A percentile compares a stretch with the other conserved stretches of the same genome.
Conservation (phyloP, 495 filamentous ascomycete species). For the Neurospora sp. region DNA sequence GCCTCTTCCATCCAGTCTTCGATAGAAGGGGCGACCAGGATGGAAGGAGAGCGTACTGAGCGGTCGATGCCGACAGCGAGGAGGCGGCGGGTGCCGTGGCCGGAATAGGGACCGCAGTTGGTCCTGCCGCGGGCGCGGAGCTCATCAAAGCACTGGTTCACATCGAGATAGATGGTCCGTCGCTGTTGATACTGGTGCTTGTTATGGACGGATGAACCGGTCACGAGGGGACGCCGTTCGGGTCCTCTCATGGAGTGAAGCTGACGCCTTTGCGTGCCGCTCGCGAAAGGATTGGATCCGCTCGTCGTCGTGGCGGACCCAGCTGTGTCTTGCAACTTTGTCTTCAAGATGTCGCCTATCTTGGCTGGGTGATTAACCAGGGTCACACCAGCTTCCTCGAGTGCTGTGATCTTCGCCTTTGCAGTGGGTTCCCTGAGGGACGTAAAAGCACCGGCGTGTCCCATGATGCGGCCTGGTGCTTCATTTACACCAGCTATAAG, state of each 20-base stretch:
- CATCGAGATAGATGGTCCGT: conserved; percentile 49
- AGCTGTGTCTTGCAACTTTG: conserved; percentile 14
- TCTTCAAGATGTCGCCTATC: conserved; percentile 64
- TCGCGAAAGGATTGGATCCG: conserved; percentile 8
- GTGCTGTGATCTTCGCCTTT: conserved; percentile 52
- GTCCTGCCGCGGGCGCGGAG: conserved; percentile 42
- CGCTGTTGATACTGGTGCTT: conserved; percentile 24
- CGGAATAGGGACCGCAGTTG: conserved; percentile 32
- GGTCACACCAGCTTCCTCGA: conserved; percentile 60
- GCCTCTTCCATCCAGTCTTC: conserved; percentile 28
- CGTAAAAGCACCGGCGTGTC: conserved; percentile 76
- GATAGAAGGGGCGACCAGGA: conserved; percentile 49
- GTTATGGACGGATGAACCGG: background rate
- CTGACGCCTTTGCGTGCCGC: conserved; percentile 4
- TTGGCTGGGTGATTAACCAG: conserved; percentile 75
- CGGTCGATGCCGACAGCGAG: conserved; percentile 60
- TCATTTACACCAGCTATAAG: conserved; percentile 64
- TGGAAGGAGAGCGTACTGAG: conserved; percentile 50
- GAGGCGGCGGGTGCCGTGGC: conserved; percentile 24
- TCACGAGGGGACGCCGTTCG: background rate
- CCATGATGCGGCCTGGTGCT: conserved; percentile 64
- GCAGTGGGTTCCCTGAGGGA: conserved; percentile 57
- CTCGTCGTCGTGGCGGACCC: conserved; percentile 32
- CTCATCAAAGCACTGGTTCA: conserved; percentile 48
- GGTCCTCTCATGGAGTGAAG: conserved; percentile 11